A percentile compares a stretch with the other conserved stretches of the same genome.
These are phyloP conservation scores for Cladosporium velox DNA, from an alignment of 2,329 filamentous ascomycete genomes.

Conservation along the genomic window DNA sequence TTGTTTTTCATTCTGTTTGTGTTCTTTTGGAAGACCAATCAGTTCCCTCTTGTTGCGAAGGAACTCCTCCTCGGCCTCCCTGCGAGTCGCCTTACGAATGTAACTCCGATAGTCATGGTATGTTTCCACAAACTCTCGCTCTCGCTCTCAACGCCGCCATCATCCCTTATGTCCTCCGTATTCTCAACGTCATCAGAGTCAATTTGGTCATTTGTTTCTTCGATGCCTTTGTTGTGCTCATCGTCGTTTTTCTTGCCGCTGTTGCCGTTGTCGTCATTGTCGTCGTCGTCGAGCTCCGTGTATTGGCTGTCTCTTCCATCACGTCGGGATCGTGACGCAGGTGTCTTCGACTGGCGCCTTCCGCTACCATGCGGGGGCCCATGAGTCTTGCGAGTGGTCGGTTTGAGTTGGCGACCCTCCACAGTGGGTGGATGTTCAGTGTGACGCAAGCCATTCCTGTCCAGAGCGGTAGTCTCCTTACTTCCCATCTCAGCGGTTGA, in stretches of 20 bases:
- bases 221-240: not conserved
- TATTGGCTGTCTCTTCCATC: not conserved
- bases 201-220: not conserved
- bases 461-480: not conserved
- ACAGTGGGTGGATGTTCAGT: not conserved
- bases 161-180: not conserved
- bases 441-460: not conserved
- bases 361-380: not conserved
- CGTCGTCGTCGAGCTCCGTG: not conserved
- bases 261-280: not conserved
- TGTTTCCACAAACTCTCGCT: not conserved
- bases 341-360: not conserved
- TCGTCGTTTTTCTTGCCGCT: not conserved
- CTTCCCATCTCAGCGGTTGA: not conserved
- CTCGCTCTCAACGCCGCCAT: not conserved
- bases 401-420: not conserved
- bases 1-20: not conserved
- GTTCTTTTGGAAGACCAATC: not conserved
- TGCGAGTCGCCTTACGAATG: not conserved
- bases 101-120: not conserved
- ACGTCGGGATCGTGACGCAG: not conserved
- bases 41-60: not conserved
- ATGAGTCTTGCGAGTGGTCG: not conserved
- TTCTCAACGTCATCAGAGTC: not conserved
- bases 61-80: not conserved